Evolutionary conservation across 1,284 basidiomycete species (phyloP), one percentile per base, ranked within the genome.

Genomic region (Earliella scabrosa): DNA sequence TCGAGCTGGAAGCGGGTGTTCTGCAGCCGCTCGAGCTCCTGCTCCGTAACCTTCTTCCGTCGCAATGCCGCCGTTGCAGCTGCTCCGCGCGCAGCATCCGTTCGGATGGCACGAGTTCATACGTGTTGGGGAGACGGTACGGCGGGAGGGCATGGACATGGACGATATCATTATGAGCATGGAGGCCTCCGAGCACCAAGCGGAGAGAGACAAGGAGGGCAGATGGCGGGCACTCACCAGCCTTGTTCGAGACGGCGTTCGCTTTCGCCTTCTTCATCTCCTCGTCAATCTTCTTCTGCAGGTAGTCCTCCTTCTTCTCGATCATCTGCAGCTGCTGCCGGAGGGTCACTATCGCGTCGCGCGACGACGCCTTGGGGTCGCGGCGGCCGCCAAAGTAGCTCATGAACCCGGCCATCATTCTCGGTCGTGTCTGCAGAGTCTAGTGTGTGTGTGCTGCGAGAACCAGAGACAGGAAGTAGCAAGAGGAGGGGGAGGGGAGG

Each of bases 221-320:
- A n/a, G 21, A 31, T 34, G 43, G 16, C 20, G 16, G 26, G 18
- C 18, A 55, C 64, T 59, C 74, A 98, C 96, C 87, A 69, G 88
- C 75, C 82, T 98, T 98, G 75, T 99, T 99, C 45, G 88, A 87
- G 45, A 97, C 93, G 31, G 94, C 96, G 73, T 98, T 97, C 21
- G 90, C 87, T 73, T 86, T 91, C 24, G 97, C 97, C 77, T 95
- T 97, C 81, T 87, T 88, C 67, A 87, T 68, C 72, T 98, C 97
- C 60, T 98, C 95, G 39, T 97, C 95, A 66, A 99, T 95, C 88
- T 97, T 96, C 83, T 93, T 95, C 81, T 92, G 89, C 63, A 98
- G 79, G 75, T 93, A 83, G 75, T 98, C 96, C 79, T 99, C 97
- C 82, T 98, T 98, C 93, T 98, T 99, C 83, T 98, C 95, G 65